Base-by-base conservation (phyloP, 768 basidiomycete species). In the Kwoniella botswanensis region DNA sequence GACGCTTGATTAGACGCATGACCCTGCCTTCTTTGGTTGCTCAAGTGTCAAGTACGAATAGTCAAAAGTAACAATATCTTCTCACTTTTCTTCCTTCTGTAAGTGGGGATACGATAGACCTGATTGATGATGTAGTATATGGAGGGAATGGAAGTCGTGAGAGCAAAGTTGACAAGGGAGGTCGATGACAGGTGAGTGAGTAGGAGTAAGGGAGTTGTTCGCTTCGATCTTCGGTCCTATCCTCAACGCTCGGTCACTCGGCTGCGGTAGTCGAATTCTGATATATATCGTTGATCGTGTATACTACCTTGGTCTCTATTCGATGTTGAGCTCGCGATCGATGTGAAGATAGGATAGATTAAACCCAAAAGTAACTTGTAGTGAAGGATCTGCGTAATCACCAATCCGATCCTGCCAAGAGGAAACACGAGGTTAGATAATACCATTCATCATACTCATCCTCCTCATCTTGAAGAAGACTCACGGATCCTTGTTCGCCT, bases 1-100 rank as follows among this genome's bases (percentile, higher is more conserved):
- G 29, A 9, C 64, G 53, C 21, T 65, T 65, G 64, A 65, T 42
- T n/a, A 65, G 50, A 55, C 64, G 29, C 64, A 65, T 65, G 64
- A 46, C 55, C 35, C n/a, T 35, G 35, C 6, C 35, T 6, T 6
- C 7, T 26, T 4, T 29, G 41, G 13, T 17, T 24, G 4, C 15
- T 17, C 12, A 9, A 24, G 21, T 58, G 26, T 58, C 21, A 35
- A 24, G 26, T 10, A 35, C 15, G 57, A 35, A 4, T 13, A 35
- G 57, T 4, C 4, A 26, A 58, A 26, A 58, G 57, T 18, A 26
- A 56, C 22, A 21, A 35, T 6, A 35, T 35, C 6, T 35, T 35
- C 35, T 35, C 35, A 35, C 35, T 35, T 35, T 35, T 35, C 35
- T 35, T 35, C 35, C 35, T 9, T 35, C 35, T 35, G 6, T 35